Percentiles rank a stretch among this genome's conserved stretches.
phyloP scores from a whole-genome alignment of 2,329 filamentous ascomycete genomes.

The Bretziella fagacearum region DNA sequence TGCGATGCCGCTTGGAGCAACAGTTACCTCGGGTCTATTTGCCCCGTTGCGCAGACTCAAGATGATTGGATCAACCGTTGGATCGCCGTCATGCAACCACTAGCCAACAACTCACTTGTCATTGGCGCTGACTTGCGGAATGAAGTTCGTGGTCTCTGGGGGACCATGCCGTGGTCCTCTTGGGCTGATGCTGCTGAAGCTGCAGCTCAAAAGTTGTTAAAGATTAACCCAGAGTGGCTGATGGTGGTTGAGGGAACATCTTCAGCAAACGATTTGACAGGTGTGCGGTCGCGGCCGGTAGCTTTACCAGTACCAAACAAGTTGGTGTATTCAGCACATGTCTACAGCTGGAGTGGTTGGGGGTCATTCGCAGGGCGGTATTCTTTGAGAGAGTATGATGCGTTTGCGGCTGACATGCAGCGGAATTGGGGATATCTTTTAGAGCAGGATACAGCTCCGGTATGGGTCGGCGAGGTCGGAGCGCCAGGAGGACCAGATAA shows the following conservation, averaged over 20 bases:
- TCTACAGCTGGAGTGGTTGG: slow-evolving; percentile 57
- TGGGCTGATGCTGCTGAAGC: slow-evolving; percentile 49
- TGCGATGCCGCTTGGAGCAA: slow-evolving; percentile 53
- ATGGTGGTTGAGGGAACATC: slow-evolving; percentile 52
- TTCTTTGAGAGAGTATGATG: slow-evolving; percentile 40
- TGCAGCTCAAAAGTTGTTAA: slow-evolving; percentile 42
- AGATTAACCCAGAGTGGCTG: slow-evolving; percentile 45
- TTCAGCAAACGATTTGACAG: slow-evolving; percentile 47
- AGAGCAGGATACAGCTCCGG: slow-evolving; percentile 28
- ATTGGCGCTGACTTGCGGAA: slow-evolving; percentile 52
- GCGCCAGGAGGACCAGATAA: slow-evolving; percentile 34
- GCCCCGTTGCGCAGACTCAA: slow-evolving; percentile 44
- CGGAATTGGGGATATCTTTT: slow-evolving; percentile 51
- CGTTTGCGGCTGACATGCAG: slow-evolving; percentile 46
- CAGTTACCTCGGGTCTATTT: slow-evolving; percentile 42
- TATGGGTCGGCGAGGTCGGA: slow-evolving; percentile 54
- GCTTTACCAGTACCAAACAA: slow-evolving; percentile 35
- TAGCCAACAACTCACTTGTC: slow-evolving; percentile 41
- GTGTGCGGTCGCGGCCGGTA: slow-evolving; percentile 38
- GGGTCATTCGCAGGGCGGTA: slow-evolving; percentile 43
- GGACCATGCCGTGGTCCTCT: slow-evolving; percentile 47
- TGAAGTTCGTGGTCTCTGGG: slow-evolving; percentile 52
- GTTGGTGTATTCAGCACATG: slow-evolving; percentile 51
- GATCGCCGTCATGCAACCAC: slow-evolving; percentile 44
- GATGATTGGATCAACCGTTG: slow-evolving; percentile 50